Base-by-base conservation (phyloP, 2,329 filamentous ascomycete species). In the Alternaria viburni region DNA sequence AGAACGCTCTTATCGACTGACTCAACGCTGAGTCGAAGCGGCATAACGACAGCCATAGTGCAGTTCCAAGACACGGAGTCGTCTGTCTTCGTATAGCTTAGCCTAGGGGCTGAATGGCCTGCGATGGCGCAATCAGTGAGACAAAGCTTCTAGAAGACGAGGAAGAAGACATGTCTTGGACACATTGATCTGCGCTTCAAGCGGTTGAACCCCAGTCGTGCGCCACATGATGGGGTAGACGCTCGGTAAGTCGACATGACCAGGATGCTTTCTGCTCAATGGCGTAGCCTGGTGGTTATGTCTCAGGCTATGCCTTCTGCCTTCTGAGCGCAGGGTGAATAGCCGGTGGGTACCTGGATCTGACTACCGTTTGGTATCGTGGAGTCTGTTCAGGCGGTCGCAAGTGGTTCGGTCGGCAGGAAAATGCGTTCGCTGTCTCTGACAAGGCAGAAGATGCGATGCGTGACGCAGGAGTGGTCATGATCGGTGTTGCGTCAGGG, bases 311-410 rank as follows among this genome's bases (percentile, higher is more conserved):
- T 19, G 25, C 47, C 41, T n/a, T 30, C 52, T n/a, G 32, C 44
- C 32, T 47, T 57, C 36, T 41, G 44, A 25, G 26, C 32, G 13
- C 23, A 44, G n/a, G 21, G 28, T 36, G 19, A 64, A 68, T 65
- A 67, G 58, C 66, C 66, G 64, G 66, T 65, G 66, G 64, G 54
- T 68, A 51, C 61, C 59, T 65, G 64, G 45, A 41, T 52, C 59
- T 59, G 60, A 62, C 61, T 9, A 45, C 32, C 25, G 30, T 51
- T 55, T 19, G 52, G 23, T 28, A 57, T 55, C 43, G 41, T 55
- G 28, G 23, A 54, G 51, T 19, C 23, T 17, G 28, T 55, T 21
- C 32, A 36, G 19, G 50, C 23, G 25, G 57, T 19, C 55, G 43
- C 21, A n/a, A 54, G 32, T 56, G 54, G 54, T 41, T 55, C 55